A percentile compares a stretch with the other conserved stretches of the same genome.
phyloP scores from a whole-genome alignment of 768 basidiomycete species.

The Suillus fuscotomentosus region DNA sequence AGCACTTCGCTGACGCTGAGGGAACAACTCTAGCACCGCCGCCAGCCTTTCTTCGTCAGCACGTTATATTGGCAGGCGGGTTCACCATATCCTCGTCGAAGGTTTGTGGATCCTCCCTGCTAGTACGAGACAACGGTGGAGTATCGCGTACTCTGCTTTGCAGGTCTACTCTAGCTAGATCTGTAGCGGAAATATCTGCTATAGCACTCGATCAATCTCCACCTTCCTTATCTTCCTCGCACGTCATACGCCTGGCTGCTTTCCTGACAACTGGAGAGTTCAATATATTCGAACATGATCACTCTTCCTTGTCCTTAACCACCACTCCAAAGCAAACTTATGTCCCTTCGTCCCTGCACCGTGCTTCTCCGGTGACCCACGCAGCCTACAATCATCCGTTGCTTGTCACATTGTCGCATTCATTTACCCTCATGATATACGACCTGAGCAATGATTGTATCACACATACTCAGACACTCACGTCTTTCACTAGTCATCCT shows the following conservation, averaged over 20 bases:
- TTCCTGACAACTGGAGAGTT: slow-evolving; percentile 75
- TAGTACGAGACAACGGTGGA: slow-evolving; percentile 20
- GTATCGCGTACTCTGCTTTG: slow-evolving; percentile 42
- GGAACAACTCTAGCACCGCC: slow-evolving; percentile 4
- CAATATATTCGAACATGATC: slow-evolving; percentile 53
- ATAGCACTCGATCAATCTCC: slow-evolving; percentile 77
- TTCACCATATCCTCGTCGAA: slow-evolving; percentile 51
- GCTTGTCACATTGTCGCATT: slow-evolving; percentile 65
- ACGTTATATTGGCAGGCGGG: slow-evolving; percentile 59
- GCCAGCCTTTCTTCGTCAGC: slow-evolving; percentile 22
- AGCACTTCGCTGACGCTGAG: slow-evolving; percentile 26
- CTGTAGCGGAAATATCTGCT: slow-evolving; percentile 50
- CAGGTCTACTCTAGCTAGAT: slow-evolving; percentile 33
- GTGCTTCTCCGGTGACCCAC: slow-evolving; percentile 51
- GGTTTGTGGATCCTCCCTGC: slow-evolving; percentile 9
- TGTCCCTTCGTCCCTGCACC: slow-evolving; percentile 40
- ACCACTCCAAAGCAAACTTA: slow-evolving; percentile 44
- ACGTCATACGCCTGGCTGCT: slow-evolving; percentile 44
- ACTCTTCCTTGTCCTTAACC: slow-evolving; percentile 41
- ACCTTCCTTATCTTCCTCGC: slow-evolving; percentile 36
- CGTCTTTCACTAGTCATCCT: slow-evolving; percentile 76
- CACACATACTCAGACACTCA: slow-evolving; percentile 62
- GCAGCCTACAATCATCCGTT: slow-evolving; percentile 79
- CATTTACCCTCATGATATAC: slow-evolving; percentile 71
- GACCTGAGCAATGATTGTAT: slow-evolving; percentile 56